These are phyloP conservation scores for Dothideomycetidae sp. DNA, from an alignment of 2,329 filamentous ascomycete species.

Conservation along the genomic window DNA sequence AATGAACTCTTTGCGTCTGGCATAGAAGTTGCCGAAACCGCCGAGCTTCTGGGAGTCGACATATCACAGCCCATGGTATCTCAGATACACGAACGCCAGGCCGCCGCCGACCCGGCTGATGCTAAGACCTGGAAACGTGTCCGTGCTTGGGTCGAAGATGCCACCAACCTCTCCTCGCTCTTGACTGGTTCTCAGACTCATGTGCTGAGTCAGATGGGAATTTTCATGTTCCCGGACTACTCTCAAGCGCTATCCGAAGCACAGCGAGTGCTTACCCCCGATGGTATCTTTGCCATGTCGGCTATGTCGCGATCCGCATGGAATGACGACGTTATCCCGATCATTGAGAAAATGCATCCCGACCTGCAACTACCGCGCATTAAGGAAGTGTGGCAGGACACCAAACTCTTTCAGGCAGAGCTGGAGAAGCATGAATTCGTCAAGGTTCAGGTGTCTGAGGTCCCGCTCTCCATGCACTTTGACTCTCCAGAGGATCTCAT, in stretches of 20 bases:
- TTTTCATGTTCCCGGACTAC: slow-evolving; percentile 5
- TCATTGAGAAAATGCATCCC: not conserved
- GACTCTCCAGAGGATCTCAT: slow-evolving; percentile 1
- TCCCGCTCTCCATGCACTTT: slow-evolving; percentile 4
- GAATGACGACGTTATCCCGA: slow-evolving; percentile 1
- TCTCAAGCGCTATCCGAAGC: slow-evolving; percentile 1
- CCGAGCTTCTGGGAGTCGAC: slow-evolving; percentile 3
- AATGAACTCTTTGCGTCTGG: not conserved
- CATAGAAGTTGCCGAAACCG: not conserved
- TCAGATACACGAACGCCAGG: slow-evolving; percentile 2
- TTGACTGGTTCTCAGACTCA: slow-evolving; percentile 1
- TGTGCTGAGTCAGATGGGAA: slow-evolving; percentile 7
- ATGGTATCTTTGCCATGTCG: slow-evolving; percentile 2
- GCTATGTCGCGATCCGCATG: not conserved
- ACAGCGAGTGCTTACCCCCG: not conserved
- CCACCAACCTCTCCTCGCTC: slow-evolving; percentile 1
- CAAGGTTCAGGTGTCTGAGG: slow-evolving; percentile 2
- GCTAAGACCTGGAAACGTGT: not conserved
- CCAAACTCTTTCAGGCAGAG: not conserved
- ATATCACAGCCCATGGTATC: slow-evolving; percentile 6
- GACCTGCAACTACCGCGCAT: slow-evolving; percentile 1
- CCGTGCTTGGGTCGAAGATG: slow-evolving; percentile 2
- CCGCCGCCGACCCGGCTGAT: not conserved
- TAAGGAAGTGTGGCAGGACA: not conserved
- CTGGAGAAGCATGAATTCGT: slow-evolving; percentile 3